Conservation (phyloP, 139 green algal genomes). For the Chlorella ohadii region DNA sequence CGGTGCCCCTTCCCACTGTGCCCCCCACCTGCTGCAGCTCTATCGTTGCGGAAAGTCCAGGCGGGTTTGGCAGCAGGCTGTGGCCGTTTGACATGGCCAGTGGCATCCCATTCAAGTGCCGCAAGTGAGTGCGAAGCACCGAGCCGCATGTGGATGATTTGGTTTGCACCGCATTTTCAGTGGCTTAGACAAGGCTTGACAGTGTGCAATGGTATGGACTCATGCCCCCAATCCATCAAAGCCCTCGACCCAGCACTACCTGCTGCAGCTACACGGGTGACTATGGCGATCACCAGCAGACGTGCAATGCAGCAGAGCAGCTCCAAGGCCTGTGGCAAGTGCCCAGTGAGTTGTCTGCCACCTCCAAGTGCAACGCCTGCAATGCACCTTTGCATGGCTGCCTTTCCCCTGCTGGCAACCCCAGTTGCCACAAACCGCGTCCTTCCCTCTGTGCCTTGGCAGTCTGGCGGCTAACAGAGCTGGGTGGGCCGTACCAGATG, state of each 20-base stretch:
- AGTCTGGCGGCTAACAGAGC: constrained; percentile 19
- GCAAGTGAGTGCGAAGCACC: neutral
- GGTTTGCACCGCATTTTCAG: no score
- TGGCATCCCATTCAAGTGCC: constrained; percentile 35
- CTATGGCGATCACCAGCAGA: neutral
- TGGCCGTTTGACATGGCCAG: constrained; percentile 46
- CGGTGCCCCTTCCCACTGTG: neutral
- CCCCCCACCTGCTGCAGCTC: constrained; percentile 8
- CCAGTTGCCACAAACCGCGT: no score
- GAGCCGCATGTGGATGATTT: no score
- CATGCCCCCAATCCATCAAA: no score
- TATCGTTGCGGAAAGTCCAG: constrained; percentile 14
- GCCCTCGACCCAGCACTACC: neutral
- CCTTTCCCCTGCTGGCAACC: neutral
- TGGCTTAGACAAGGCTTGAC: no score
- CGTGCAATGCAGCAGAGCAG: neutral
- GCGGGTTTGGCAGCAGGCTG: constrained; percentile 14
- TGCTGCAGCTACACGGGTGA: neutral
- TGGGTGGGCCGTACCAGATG: constrained; percentile 17
- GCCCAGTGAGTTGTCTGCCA: neutral
- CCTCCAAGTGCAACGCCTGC: no score
- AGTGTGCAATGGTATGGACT: no score
- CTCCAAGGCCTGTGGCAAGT: constrained; percentile 19
- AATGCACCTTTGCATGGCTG: no score
- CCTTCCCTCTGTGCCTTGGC: no score